Evolutionary conservation across 2,329 filamentous ascomycete genomes (phyloP), one percentile per base, ranked within the genome.

Genomic region (Ceratocystis huliohia): DNA sequence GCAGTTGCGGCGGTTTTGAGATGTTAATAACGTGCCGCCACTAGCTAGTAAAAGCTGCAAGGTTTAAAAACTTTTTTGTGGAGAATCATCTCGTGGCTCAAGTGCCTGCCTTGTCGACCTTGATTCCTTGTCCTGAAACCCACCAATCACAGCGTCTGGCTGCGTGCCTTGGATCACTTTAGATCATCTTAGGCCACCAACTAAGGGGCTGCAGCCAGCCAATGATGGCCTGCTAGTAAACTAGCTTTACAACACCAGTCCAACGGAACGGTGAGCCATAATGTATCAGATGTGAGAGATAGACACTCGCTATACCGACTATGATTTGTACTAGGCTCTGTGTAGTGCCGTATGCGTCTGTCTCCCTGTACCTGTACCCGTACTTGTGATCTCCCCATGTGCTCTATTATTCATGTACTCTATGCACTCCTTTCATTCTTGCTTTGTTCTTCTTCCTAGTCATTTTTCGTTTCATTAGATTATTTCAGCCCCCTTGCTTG

Each of bases 41-140:
- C 22, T 17, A 57, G 25, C 25, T 57, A 1, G 6, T 57, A 15
- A 22, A 28, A 28, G 5, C 15, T 57, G 53, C 53, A 57, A 57
- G 53, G 53, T 57, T 57, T 57, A 57, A 57, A 57, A 57, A 33
- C 53, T 46, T 63, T 64, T 64, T 64, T 64, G 63, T 64, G 63
- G 63, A 48, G 63, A 56, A 56, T 57, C 48, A 48, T 48, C n/a
- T 64, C 33, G 25, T 57, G 53, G 53, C 53, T 22, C 53, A 28
- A 57, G 61, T 62, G 61, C 61, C 20, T 44, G 61, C 44, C 59
- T 62, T 62, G 33, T 62, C 20, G 61, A 62, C 28, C 22, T 28
- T 22, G 37, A 62, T 45, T 62, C 37, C 61, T 7, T 57, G 53
- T 33, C 33, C 53, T 28, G 2, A 57, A 57, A n/a, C 13, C 53